Base-by-base conservation (phyloP, 768 basidiomycete species). In the Boletus speciosus region DNA sequence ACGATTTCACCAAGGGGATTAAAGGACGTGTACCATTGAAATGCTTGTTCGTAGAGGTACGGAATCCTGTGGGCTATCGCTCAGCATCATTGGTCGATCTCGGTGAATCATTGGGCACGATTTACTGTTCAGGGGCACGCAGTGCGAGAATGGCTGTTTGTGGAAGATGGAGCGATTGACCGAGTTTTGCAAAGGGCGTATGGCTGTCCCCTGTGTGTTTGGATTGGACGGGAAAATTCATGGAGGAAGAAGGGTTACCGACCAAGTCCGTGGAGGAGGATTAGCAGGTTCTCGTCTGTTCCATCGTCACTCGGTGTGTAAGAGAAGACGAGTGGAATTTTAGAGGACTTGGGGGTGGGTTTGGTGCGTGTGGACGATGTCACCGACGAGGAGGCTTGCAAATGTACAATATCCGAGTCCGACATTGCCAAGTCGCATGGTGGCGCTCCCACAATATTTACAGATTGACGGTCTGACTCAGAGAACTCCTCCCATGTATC, bases 211-310 rank as follows among this genome's bases (percentile, higher is more conserved):
- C 93, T 94, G 58, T 43, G 40, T 43, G 35, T 35, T 7, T 44
- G 27, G 3, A 25, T 57, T 29, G n/a, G 31, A 36, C 1, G 36
- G 29, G 37, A 9, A 15, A 1, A 7, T 21, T 39, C 6, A 14
- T 10, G 37, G 15, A 41, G 4, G 32, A 23, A 9, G 4, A 19
- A 19, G 8, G 16, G 25, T 37, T 27, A 59, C 80, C 52, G 58
- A 91, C 93, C 93, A 25, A 95, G 79, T 0, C 93, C 93, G 57
- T 96, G 93, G 8, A 96, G 74, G 32, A 96, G 76, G 55, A 96
- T 78, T 23, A 96, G 71, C 16, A 95, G 71, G 68, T 95, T 95
- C 67, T 91, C 87, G 61, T 95, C 91, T 9, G 83, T 86, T 41
- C 90, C 90, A 67, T 94, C 90, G 55, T 84, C 78, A 56, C 90